Conservation (phyloP, 495 filamentous ascomycete genomes). For the Cercophora samala region DNA sequence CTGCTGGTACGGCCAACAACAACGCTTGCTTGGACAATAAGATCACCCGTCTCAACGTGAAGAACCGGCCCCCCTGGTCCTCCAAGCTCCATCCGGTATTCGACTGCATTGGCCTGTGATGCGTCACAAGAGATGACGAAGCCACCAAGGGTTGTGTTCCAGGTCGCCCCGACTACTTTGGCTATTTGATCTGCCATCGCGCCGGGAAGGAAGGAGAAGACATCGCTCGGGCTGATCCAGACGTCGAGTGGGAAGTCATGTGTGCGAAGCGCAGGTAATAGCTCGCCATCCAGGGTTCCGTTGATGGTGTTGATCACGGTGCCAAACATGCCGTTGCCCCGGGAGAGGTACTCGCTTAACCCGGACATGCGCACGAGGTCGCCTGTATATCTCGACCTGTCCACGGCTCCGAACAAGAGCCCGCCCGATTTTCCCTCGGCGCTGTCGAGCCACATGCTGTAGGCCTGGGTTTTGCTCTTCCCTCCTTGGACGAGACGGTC, state of each 20-base stretch:
- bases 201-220: constrained; percentile 70
- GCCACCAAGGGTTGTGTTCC: constrained; percentile 36
- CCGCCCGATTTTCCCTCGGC: constrained; percentile 59
- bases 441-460: constrained; percentile 78
- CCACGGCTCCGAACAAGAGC: constrained; percentile 80
- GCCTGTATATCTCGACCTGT: constrained; percentile 69
- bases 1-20: constrained; percentile 6
- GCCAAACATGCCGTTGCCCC: constrained; percentile 51
- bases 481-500: constrained; percentile 60
- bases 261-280: constrained; percentile 44
- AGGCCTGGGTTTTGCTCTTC: constrained; percentile 67
- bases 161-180: constrained; percentile 55
- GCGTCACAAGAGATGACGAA: constrained; percentile 64
- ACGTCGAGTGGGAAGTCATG: constrained; percentile 63
- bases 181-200: constrained; percentile 55
- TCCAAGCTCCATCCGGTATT: constrained; percentile 55
- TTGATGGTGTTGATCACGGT: constrained; percentile 55
- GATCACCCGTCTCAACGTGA: constrained; percentile 60
- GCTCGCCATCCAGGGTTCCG: constrained; percentile 24
- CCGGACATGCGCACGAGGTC: constrained; percentile 58
- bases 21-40: constrained; percentile 53
- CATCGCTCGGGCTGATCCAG: constrained; percentile 56
- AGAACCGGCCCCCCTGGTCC: constrained; percentile 54
- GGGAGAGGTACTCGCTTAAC: constrained; percentile 31
- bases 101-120: constrained; percentile 48